phyloP scores from a whole-genome alignment of 169 alveolate species.

The Ichthyophthirius multifiliis region DNA sequence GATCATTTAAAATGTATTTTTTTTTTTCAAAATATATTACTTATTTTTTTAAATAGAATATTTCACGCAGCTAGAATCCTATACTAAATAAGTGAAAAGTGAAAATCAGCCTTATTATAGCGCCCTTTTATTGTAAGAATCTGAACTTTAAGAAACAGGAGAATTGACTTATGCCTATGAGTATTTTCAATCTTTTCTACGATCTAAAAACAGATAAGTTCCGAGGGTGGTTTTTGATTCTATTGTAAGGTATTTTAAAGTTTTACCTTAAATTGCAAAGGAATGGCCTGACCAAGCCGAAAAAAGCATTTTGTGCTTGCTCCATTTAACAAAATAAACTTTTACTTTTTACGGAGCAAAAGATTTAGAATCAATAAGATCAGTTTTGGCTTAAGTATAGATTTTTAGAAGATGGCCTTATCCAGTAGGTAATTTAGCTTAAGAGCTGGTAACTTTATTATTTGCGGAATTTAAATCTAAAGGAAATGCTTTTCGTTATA shows the following conservation, averaged over 20 bases:
- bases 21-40: neutral
- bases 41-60: neutral
- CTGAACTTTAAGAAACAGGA: constrained; percentile 31
- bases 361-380: constrained; percentile 1
- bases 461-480: constrained; percentile 23
- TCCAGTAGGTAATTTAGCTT: constrained; percentile 40
- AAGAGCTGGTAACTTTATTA: constrained; percentile 26
- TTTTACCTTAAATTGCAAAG: constrained; percentile 34
- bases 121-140: constrained; percentile 6
- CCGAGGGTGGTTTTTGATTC: constrained; percentile 18
- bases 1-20: neutral
- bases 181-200: constrained; percentile 10
- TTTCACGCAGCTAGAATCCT: neutral
- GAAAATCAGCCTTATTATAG: constrained; percentile 22
- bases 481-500: constrained; percentile 28
- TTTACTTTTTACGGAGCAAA: constrained; percentile 21
- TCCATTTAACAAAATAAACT: constrained; percentile 35
- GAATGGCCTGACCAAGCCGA: constrained; percentile 46
- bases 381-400: constrained; percentile 15
- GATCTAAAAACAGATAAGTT: neutral
- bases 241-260: constrained; percentile 14
- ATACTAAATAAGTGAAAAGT: constrained; percentile 9
- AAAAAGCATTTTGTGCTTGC: constrained; percentile 14
- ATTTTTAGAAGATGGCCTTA: constrained; percentile 47
- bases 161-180: constrained; percentile 31